Percentiles rank a stretch among this genome's conserved stretches.
phyloP scores from a whole-genome alignment of 78 protist genomes.

The Protostelium mycophagum region DNA sequence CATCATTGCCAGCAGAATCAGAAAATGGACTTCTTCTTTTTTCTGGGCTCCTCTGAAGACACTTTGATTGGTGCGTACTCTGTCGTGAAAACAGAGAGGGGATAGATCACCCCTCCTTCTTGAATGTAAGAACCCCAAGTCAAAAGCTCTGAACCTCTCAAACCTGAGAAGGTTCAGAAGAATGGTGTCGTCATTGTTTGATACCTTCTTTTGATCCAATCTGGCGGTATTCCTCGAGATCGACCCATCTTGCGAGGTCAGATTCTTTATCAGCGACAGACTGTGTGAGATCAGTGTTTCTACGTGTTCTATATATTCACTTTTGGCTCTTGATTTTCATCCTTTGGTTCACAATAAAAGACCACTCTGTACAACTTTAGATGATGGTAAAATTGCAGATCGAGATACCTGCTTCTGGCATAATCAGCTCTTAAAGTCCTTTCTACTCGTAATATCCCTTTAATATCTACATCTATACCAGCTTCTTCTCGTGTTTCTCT shows the following conservation, averaged over 20 bases:
- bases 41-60: no score
- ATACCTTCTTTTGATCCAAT: neutral
- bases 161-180: neutral
- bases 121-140: conserved; percentile 32
- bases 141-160: conserved; percentile 36
- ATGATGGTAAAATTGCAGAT: no score
- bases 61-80: conserved; percentile 35
- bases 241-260: conserved; percentile 24
- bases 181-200: neutral
- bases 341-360: conserved; percentile 32
- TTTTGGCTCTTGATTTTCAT: conserved; percentile 14
- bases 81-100: conserved; percentile 9
- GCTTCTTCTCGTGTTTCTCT: conserved; percentile 52
- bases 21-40: no score
- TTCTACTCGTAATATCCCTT: conserved; percentile 43
- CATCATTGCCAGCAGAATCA: no score
- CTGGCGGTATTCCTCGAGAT: neutral
- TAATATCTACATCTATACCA: conserved; percentile 44
- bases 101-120: conserved; percentile 14
- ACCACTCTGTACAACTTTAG: no score
- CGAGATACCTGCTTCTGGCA: conserved; percentile 36
- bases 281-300: conserved; percentile 1
- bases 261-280: conserved; percentile 34
- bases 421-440: conserved; percentile 6
- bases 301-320: neutral